Evolutionary conservation across 352 stramenopile genomes (phyloP).

Genomic region (Globisporangium carolinianum): DNA sequence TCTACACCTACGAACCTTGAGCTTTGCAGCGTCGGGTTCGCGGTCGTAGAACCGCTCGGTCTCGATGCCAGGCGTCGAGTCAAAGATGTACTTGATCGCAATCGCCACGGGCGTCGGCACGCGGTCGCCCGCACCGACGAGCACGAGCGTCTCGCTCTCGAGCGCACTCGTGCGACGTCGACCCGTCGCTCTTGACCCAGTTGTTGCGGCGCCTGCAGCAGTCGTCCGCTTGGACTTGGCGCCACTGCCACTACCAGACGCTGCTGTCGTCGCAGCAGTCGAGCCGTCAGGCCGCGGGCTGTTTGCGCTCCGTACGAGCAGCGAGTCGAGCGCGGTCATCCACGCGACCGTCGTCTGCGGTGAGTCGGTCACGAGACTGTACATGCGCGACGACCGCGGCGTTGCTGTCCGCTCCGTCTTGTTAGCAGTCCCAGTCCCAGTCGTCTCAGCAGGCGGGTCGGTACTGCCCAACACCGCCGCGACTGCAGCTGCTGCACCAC

Average conservation of each 20-base stretch:
- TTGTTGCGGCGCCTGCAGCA: background rate
- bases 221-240: conserved; percentile 17
- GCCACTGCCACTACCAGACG: conserved; percentile 4
- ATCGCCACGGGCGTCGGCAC: conserved; percentile 50
- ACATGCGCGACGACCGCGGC: conserved; percentile 56
- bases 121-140: conserved; percentile 30
- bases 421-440: background rate
- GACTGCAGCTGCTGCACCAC: background rate
- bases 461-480: too few relatives aligned
- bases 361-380: conserved; percentile 73
- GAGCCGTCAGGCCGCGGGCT: conserved; percentile 49
- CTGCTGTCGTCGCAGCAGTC: background rate
- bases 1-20: conserved; percentile 31
- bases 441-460: too few relatives aligned
- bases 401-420: conserved; percentile 42
- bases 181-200: conserved; percentile 12
- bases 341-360: conserved; percentile 64
- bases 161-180: conserved; percentile 35
- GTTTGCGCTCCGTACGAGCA: conserved; percentile 66
- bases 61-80: conserved; percentile 73
- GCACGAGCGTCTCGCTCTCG: conserved; percentile 39
- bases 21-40: conserved; percentile 33
- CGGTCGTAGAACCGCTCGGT: conserved; percentile 66
- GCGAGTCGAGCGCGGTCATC: conserved; percentile 68
- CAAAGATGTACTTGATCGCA: conserved; percentile 80